Evolutionary conservation across 1,284 basidiomycete genomes (phyloP).

Genomic region (Ganoderma meredithae): DNA sequence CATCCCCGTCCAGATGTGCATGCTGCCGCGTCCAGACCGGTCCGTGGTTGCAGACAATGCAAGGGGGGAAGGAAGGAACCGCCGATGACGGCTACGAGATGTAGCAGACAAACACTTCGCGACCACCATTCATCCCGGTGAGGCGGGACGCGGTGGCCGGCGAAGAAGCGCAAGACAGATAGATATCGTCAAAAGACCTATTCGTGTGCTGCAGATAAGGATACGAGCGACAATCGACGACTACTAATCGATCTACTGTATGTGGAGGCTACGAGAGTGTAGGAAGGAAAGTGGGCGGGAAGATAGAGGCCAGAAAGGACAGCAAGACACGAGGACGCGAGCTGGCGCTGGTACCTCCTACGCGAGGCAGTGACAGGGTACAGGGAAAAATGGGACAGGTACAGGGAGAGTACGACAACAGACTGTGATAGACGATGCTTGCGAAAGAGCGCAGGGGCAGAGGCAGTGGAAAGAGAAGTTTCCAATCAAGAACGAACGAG

Average conservation of each 20-base stretch:
- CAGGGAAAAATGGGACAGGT: not conserved
- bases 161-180: not conserved
- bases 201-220: not conserved
- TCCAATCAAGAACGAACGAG: no score
- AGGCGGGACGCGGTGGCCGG: not conserved
- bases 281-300: not conserved
- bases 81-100: not conserved
- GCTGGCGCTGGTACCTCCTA: not conserved
- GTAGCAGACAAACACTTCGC: not conserved
- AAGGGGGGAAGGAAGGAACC: not conserved
- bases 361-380: not conserved
- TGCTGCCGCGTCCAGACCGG: no score
- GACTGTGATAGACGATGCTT: not conserved
- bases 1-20: not conserved
- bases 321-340: not conserved
- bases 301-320: not conserved
- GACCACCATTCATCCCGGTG: not conserved
- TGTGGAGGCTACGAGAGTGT: not conserved
- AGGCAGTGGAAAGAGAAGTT: not conserved
- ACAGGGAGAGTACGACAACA: not conserved
- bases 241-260: not conserved
- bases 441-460: no score
- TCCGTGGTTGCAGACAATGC: no score
- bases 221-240: not conserved
- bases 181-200: not conserved